Percentiles rank a stretch among this genome's conserved stretches.
phyloP scores from a whole-genome alignment of 768 basidiomycete species.

The Phlebiopsis gigantea region DNA sequence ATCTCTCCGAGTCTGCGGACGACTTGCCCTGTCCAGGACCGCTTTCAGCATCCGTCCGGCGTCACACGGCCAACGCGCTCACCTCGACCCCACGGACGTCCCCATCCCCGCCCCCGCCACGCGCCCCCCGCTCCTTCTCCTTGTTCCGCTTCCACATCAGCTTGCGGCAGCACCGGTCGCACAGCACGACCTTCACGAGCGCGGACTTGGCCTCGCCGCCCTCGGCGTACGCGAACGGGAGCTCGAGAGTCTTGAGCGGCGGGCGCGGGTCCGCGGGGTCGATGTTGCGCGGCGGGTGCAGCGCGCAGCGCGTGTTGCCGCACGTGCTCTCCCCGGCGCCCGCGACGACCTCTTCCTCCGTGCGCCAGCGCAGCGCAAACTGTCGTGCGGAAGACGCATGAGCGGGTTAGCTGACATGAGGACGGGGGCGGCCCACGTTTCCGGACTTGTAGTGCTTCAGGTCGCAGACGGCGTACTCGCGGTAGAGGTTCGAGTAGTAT shows the following conservation, averaged over 20 bases:
- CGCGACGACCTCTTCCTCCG: constrained; percentile 82
- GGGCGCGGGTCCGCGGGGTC: constrained; percentile 16
- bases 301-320: constrained; percentile 80
- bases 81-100: background rate
- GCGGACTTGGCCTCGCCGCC: constrained; percentile 70
- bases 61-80: too few relatives aligned
- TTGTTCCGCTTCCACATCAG: constrained; percentile 79
- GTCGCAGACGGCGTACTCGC: constrained; percentile 90
- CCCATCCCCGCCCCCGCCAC: too few relatives aligned
- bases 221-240: constrained; percentile 88
- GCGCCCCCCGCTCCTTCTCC: constrained; percentile 27
- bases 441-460: constrained; percentile 95
- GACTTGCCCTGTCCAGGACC: too few relatives aligned
- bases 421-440: constrained; percentile 46
- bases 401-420: background rate
- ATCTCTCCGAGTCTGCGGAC: background rate
- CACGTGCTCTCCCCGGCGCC: constrained; percentile 86
- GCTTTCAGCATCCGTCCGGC: too few relatives aligned
- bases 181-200: constrained; percentile 88
- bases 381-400: constrained; percentile 24
- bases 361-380: constrained; percentile 93
- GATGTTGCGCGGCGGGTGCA: constrained; percentile 33
- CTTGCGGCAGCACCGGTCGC: constrained; percentile 73
- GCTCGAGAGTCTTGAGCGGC: constrained; percentile 69
- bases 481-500: constrained; percentile 84